Evolutionary conservation across 495 filamentous ascomycete species (phyloP), one percentile per base, ranked within the genome.

Genomic region (Pseudomonodictys pantanalensis): DNA sequence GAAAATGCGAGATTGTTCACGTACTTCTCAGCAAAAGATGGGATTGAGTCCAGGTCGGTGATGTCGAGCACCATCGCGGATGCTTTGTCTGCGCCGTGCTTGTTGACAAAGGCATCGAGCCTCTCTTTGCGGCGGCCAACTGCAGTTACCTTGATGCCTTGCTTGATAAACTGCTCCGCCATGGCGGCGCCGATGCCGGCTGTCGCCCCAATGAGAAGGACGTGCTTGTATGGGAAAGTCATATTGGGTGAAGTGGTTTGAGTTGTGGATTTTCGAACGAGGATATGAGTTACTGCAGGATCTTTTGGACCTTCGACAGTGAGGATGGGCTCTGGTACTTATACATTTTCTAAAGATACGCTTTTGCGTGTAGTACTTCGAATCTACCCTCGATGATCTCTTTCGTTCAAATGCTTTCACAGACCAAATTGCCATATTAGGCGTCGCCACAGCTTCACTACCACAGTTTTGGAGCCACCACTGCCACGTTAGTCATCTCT

Each of bases 141-240:
- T 7, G 55, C 64, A 8, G 52, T 64, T 4, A 67, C 64, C 47
- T 59, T 56, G 11, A 60, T 26, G 2, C 60, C 60, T 50, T 33
- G 18, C 6, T 35, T 4, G 50, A 64, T 53, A 3, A 67, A 15
- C 3, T 33, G 41, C 29, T 56, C 26, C 7, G 64, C 64, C 49
- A 67, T 50, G 20, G 54, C 54, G 45, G 15, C 28, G 23, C 64
- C 64, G 25, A 67, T 67, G 38, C 64, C 64, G n/a, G 60, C 49
- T 3, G 64, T 67, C 11, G 64, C 64, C n/a, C 64, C 64, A 47
- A 66, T 58, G 52, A 67, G 22, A 20, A 67, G 60, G 30, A 60
- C 55, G 26, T 67, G 54, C 18, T 64, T 64, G 44, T 67, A 67
- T 23, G 54, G 64, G 33, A 67, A 67, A 25, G 64, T 24, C 64